Percentiles rank a stretch among this genome's conserved stretches.
phyloP scores from a whole-genome alignment of 2,329 filamentous ascomycete species.

The Aspergillus novofumigatus region DNA sequence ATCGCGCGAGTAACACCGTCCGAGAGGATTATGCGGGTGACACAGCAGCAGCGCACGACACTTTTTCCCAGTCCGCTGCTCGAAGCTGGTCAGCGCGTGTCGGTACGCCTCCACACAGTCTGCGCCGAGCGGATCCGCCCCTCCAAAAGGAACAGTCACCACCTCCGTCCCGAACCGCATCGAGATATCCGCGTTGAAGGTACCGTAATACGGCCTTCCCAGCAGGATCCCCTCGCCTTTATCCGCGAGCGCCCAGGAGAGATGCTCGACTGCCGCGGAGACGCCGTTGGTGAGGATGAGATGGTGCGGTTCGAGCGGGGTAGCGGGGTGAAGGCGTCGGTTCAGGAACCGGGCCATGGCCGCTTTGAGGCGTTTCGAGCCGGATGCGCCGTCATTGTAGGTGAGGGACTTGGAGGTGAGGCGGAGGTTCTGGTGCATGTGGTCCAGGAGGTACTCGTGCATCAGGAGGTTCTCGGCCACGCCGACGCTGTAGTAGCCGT shows the following conservation, averaged over 20 bases:
- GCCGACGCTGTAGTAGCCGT: constrained; percentile 49
- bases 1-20: constrained; percentile 44
- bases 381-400: constrained; percentile 35
- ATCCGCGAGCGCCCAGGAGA: constrained; percentile 30
- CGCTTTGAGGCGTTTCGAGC: constrained; percentile 20
- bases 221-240: constrained; percentile 34
- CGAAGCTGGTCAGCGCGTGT: constrained; percentile 34
- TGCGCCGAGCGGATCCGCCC: constrained; percentile 42
- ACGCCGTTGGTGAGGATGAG: constrained; percentile 34
- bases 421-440: constrained; percentile 39
- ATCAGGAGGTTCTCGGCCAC: constrained; percentile 53
- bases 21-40: constrained; percentile 52
- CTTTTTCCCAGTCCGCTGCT: constrained; percentile 34
- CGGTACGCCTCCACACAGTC: constrained; percentile 45
- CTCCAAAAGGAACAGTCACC: constrained; percentile 43
- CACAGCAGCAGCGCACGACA: constrained; percentile 50
- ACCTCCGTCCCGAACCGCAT: constrained; percentile 42
- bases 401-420: constrained; percentile 30
- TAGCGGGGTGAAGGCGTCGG: constrained; percentile 25
- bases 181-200: constrained; percentile 46
- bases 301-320: constrained; percentile 23
- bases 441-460: constrained; percentile 44
- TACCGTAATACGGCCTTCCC: constrained; percentile 42
- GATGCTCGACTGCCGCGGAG: constrained; percentile 33
- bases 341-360: constrained; percentile 33